Conservation (phyloP, 495 filamentous ascomycete species). For the Oidiodendron maius region DNA sequence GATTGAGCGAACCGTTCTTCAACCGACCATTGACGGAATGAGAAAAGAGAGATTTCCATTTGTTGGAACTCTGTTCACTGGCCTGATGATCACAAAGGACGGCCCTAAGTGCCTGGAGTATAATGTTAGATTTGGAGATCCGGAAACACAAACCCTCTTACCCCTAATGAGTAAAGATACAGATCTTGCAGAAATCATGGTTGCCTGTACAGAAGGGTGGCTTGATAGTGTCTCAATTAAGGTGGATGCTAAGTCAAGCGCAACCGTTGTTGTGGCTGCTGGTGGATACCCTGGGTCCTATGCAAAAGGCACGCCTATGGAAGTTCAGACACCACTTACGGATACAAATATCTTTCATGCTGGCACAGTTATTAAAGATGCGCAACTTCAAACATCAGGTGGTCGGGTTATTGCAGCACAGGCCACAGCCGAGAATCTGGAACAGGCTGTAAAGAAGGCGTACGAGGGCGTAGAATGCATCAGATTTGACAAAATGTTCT, state of each 20-base stretch:
- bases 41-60: conserved; percentile 73
- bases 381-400: conserved; percentile 66
- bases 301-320: conserved; percentile 72
- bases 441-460: conserved; percentile 75
- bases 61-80: conserved; percentile 85
- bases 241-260: conserved; percentile 62
- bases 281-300: conserved; percentile 94
- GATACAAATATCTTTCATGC: conserved; percentile 85
- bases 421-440: conserved; percentile 66
- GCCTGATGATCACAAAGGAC: conserved; percentile 85
- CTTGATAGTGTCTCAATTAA: conserved; percentile 66
- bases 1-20: conserved; percentile 74
- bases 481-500: conserved; percentile 86
- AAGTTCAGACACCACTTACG: conserved; percentile 16
- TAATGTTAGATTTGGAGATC: conserved; percentile 94
- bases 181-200: conserved; percentile 86
- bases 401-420: conserved; percentile 90
- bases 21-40: conserved; percentile 90
- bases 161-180: conserved; percentile 72
- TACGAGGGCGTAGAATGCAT: conserved; percentile 76
- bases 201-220: conserved; percentile 72
- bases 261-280: conserved; percentile 89
- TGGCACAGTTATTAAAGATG: conserved; percentile 64
- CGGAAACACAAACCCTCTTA: conserved; percentile 90
- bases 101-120: conserved; percentile 93